phyloP scores from a whole-genome alignment of 345 rosid species.

The Eucalyptus viminalis region DNA sequence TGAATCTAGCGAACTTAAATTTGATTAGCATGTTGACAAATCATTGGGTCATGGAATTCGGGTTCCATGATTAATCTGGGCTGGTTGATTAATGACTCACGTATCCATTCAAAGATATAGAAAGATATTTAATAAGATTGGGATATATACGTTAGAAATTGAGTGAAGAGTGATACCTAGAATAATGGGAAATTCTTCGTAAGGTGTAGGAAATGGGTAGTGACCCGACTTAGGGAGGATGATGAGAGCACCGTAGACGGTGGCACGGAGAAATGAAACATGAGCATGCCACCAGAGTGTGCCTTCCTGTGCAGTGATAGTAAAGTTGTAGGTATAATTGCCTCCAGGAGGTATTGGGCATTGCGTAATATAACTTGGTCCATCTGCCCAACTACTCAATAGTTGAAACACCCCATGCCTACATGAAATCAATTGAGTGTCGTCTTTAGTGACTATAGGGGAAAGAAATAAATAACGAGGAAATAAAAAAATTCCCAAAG shows the following conservation, averaged over 20 bases:
- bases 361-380: conserved; percentile 72
- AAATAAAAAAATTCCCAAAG: not conserved
- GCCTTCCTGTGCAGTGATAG: conserved; percentile 49
- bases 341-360: conserved; percentile 63
- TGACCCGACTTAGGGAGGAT: conserved; percentile 47
- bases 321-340: conserved; percentile 48
- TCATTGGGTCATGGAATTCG: not conserved
- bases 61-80: not conserved
- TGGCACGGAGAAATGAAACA: conserved; percentile 50
- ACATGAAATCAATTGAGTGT: not conserved
- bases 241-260: conserved; percentile 71
- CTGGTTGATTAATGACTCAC: not conserved
- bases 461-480: not conserved
- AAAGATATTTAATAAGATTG: not conserved
- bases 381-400: conserved; percentile 77
- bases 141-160: not conserved
- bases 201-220: conserved; percentile 68
- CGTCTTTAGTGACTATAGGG: not conserved
- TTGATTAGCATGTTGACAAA: not conserved
- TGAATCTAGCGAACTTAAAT: not conserved
- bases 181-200: conserved; percentile 52
- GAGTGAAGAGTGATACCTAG: conserved; percentile 27
- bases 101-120: not conserved
- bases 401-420: conserved; percentile 86
- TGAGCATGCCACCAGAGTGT: conserved; percentile 97